Conservation (phyloP, 371 early-diverging fungal genomes). For the Actinomucor elegans region DNA sequence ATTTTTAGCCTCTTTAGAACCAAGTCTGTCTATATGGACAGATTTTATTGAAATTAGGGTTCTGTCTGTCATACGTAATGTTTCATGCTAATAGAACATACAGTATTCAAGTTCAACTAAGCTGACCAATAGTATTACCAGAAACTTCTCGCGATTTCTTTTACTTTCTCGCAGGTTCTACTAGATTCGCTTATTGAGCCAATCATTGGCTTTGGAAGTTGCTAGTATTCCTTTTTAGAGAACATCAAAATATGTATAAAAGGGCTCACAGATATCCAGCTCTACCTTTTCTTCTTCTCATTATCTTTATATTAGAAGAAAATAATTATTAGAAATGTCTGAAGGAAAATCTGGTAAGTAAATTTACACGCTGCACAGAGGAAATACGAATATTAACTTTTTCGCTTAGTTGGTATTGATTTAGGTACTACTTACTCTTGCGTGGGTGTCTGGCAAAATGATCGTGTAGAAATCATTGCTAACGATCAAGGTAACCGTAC, state of each 20-base stretch:
- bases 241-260: slow-evolving; percentile 1
- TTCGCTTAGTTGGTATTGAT: slow-evolving; percentile 96
- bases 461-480: slow-evolving; percentile 96
- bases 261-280: not conserved
- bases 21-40: too few relatives aligned
- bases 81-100: too few relatives aligned
- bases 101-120: too few relatives aligned
- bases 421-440: slow-evolving; percentile 99
- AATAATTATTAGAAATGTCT: slow-evolving; percentile 22
- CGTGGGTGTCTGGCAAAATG: slow-evolving; percentile 97
- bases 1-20: too few relatives aligned
- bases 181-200: slow-evolving; percentile 3
- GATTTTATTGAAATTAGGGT: too few relatives aligned
- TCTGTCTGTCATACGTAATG: too few relatives aligned
- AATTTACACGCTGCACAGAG: too few relatives aligned
- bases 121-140: not conserved
- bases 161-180: slow-evolving; percentile 15
- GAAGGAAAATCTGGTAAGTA: slow-evolving; percentile 76
- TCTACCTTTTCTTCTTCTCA: not conserved
- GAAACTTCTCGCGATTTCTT: not conserved
- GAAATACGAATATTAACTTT: too few relatives aligned
- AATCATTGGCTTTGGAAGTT: slow-evolving; percentile 9
- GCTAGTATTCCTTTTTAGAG: slow-evolving; percentile 7
- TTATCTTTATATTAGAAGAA: not conserved
- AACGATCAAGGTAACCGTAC: slow-evolving; percentile 97